These are phyloP conservation scores for Amphicarpaea edgeworthii DNA, from an alignment of 306 rosid species.

Conservation along the genomic window DNA sequence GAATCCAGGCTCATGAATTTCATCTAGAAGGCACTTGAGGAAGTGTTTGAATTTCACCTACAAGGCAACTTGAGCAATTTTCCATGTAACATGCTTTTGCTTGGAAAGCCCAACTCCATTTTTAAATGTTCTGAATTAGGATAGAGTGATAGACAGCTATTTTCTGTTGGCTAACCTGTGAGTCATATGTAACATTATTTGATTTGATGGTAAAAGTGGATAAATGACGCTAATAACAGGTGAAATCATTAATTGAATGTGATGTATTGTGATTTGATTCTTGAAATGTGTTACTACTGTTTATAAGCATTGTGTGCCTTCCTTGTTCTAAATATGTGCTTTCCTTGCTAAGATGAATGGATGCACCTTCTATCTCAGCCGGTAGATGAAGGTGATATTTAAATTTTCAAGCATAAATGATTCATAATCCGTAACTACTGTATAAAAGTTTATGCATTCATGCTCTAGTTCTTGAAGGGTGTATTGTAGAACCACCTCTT, in stretches of 20 bases:
- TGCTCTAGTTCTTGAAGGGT: too few relatives aligned
- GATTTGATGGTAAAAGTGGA: background rate
- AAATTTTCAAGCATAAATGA: too few relatives aligned
- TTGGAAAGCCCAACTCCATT: background rate
- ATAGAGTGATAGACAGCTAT: background rate
- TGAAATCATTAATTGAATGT: background rate
- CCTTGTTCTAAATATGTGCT: too few relatives aligned
- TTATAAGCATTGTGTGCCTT: background rate
- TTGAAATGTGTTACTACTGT: background rate
- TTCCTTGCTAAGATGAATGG: too few relatives aligned
- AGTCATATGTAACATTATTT: background rate
- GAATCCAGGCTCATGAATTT: constrained; percentile 4
- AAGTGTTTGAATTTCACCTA: background rate
- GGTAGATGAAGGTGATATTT: too few relatives aligned
- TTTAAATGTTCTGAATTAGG: background rate
- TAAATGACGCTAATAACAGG: background rate
- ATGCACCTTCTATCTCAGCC: too few relatives aligned
- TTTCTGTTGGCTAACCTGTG: too few relatives aligned
- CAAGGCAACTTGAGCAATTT: background rate
- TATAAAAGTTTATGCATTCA: too few relatives aligned
- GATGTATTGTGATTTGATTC: background rate
- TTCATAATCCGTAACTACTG: too few relatives aligned
- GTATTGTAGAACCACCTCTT: too few relatives aligned
- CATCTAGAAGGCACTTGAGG: background rate
- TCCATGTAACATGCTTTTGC: background rate